phyloP scores from a whole-genome alignment of 495 filamentous ascomycete genomes.

The Bathelium albidoporum region DNA sequence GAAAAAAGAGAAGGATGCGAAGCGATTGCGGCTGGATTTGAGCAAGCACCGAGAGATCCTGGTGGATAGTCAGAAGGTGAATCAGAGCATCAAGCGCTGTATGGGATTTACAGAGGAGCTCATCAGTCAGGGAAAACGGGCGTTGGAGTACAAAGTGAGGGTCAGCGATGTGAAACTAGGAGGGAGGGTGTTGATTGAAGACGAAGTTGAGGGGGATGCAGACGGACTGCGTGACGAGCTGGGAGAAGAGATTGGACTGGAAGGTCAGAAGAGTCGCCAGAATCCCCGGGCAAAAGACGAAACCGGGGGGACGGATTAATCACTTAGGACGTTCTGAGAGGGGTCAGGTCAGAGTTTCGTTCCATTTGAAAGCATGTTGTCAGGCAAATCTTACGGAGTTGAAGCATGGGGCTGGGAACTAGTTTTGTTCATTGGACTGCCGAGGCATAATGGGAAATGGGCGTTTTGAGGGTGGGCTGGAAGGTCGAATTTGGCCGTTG shows the following conservation, averaged over 20 bases:
- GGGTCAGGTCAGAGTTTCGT: not conserved
- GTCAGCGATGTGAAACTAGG: constrained; percentile 70
- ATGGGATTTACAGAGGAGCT: constrained; percentile 78
- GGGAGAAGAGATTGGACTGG: not conserved
- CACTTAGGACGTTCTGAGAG: not conserved
- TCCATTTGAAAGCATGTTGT: not conserved
- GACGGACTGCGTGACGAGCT: constrained; percentile 7
- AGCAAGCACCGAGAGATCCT: constrained; percentile 81
- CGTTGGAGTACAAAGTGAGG: constrained; percentile 68
- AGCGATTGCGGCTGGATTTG: constrained; percentile 69
- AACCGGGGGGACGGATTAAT: not conserved
- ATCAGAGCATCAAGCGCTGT: constrained; percentile 83
- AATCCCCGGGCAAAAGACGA: not conserved
- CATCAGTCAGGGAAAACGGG: constrained; percentile 77
- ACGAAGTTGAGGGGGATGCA: constrained; percentile 38
- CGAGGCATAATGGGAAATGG: not conserved
- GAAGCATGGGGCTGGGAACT: not conserved
- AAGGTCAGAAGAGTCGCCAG: no score
- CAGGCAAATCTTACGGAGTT: not conserved
- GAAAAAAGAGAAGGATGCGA: constrained; percentile 52
- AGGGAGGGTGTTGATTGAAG: constrained; percentile 63
- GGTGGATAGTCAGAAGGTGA: constrained; percentile 82
- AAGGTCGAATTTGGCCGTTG: not conserved
- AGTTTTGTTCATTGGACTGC: not conserved
- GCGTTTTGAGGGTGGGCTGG: not conserved